Evolutionary conservation across 495 filamentous ascomycete species (phyloP), one percentile per base, ranked within the genome.

Genomic region (Hypomontagnella submonticulosa): DNA sequence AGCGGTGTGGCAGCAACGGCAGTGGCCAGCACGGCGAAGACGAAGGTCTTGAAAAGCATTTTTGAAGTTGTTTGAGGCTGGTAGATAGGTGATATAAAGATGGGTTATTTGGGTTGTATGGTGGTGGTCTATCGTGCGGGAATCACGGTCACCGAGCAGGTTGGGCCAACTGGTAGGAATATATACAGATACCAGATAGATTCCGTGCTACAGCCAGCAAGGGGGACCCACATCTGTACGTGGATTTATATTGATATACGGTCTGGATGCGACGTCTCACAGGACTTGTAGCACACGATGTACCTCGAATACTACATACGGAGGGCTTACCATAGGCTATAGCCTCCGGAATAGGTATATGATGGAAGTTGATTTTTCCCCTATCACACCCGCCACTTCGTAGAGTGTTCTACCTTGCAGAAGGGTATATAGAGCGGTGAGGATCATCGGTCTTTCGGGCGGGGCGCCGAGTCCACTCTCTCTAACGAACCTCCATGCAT

Each of bases 371-470:
- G 32, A 18, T 34, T 27, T 6, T 50, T 50, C 15, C 15, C 4
- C 30, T 27, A 50, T 36, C 47, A 36, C 27, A 50, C 34, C 47
- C 47, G 47, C 47, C 47, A 18, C 30, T 50, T 50, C 15, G 34
- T 15, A 50, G 9, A 32, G 47, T 34, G 32, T 34, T 36, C 19
- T 4, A 19, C 30, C 32, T 19, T 50, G 32, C 47, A 27, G 47
- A 32, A 27, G 30, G 47, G 27, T 50, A 15, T 36, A 36, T 50
- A 13, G 47, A 50, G 47, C 47, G 47, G 47, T 50, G 30, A 50
- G 34, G 32, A 15, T 15, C 47, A n/a, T 36, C 18, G 47, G 44
- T n/a, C 44, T 23, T 23, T 50, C 47, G 32, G 19, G 47, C 27
- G 47, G 27, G 30, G 47, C 18, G 47, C 10, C 32, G 27, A 15